Base-by-base conservation (phyloP, 441 rosid genomes). In the Aleurites moluccanus region DNA sequence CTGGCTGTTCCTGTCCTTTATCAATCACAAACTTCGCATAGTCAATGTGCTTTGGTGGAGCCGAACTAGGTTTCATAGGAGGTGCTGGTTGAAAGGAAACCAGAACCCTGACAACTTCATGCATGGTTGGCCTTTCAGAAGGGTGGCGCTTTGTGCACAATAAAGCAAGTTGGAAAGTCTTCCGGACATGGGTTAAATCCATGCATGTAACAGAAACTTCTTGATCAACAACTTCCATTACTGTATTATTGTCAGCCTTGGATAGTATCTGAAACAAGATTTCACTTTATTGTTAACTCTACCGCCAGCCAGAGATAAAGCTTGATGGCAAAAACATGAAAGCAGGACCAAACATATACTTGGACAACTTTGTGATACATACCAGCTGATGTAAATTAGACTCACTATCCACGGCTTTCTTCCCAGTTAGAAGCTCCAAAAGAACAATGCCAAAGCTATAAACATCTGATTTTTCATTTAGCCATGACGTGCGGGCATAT, bases 371-470 rank as follows among this genome's bases (percentile, higher is more conserved):
- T 1, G 23, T 4, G n/a, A 56, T 20, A 67, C 77, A 21, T 85
- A 95, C 99, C 94, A 91, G 78, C 75, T 81, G 92, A 78, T 87
- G 99, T 83, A 94, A 80, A 86, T 91, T 94, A 44, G 92, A 90
- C 18, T 94, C 98, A 0, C 90, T 83, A 78, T 95, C 98, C 55
- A 95, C 99, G 56, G 99, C 98, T 53, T 93, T 95, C 83, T 90
- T 95, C 56, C 99, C 99, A 0, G 99, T 95, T 47, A 93, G 80
- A 76, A 95, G 92, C 91, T 95, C 99, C 44, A 95, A 87, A 57
- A 95, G 93, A 61, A 95, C 99, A 65, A 95, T 78, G 20, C 99
- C 99, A 6, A 95, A 95, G 83, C 99, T 95, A 73, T 95, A 95
- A 30, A 95, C 85, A 86, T 95, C 99, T 10, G 99, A 95, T 64